phyloP scores from a whole-genome alignment of 495 filamentous ascomycete species.

The Talaromyces liani region DNA sequence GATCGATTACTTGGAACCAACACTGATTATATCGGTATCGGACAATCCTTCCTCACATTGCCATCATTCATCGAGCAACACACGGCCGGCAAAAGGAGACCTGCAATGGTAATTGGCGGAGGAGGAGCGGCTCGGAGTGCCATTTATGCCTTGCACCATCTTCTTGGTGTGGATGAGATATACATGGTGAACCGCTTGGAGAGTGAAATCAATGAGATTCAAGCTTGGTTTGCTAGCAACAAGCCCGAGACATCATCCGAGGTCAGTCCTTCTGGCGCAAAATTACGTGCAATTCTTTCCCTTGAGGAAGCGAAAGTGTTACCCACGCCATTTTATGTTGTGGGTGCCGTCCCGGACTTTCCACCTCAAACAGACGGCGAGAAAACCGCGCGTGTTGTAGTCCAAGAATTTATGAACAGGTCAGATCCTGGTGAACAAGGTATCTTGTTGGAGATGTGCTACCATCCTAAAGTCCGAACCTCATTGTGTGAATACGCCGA shows the following conservation, averaged over 20 bases:
- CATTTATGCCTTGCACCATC: constrained; percentile 24
- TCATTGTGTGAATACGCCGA: not conserved
- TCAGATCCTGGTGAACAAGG: not conserved
- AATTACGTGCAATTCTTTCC: not conserved
- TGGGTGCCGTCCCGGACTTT: constrained; percentile 2
- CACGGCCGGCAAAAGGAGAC: constrained; percentile 8
- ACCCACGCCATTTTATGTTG: not conserved
- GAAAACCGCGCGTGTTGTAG: not conserved
- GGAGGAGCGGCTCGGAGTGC: constrained; percentile 35
- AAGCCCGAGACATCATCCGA: not conserved
- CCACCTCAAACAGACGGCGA: not conserved
- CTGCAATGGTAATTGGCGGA: constrained; percentile 34
- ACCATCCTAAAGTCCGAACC: not conserved
- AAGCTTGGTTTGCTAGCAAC: not conserved
- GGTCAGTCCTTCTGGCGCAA: not conserved
- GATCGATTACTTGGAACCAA: constrained; percentile 15
- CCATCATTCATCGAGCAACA: constrained; percentile 7
- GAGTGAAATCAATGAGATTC: constrained; percentile 1
- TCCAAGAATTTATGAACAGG: not conserved
- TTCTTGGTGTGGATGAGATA: not conserved
- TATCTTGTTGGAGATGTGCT: constrained; percentile 2
- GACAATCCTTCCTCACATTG: constrained; percentile 13
- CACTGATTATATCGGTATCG: constrained; percentile 37
- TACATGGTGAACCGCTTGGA: not conserved
- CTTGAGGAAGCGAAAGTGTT: not conserved